A percentile compares a stretch with the other conserved stretches of the same genome.
Evolutionary conservation across 208 protist genomes (phyloP).

Genomic region (Histomonas meleagridis): DNA sequence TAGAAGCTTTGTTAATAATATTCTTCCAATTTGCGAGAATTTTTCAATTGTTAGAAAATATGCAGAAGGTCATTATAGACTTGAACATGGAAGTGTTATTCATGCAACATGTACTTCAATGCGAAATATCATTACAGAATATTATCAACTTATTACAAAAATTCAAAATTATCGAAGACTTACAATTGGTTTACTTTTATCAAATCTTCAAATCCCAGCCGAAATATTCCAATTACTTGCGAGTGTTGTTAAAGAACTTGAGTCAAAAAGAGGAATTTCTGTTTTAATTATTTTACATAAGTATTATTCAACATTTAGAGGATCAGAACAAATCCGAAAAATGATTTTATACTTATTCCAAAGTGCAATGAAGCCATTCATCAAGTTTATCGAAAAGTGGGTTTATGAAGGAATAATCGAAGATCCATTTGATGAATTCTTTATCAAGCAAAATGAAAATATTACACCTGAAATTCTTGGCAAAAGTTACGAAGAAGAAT

Average conservation of each 20-base stretch:
- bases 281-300: not conserved
- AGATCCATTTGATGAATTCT: constrained; percentile 35
- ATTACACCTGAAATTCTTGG: not conserved
- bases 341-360: not conserved
- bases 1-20: not conserved
- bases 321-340: constrained; percentile 1
- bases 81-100: not conserved
- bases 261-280: not conserved
- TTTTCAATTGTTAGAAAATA: not conserved
- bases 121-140: not conserved
- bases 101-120: not conserved
- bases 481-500: not conserved
- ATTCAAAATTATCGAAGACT: not conserved
- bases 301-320: not conserved
- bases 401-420: constrained; percentile 8
- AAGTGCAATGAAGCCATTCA: not conserved
- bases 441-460: not conserved
- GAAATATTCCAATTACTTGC: not conserved
- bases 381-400: constrained; percentile 18
- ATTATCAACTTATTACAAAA: constrained; percentile 3
- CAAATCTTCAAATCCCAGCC: not conserved
- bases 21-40: not conserved
- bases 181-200: not conserved
- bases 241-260: not conserved
- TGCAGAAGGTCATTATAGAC: not conserved